Base-by-base conservation (phyloP, 176 grass and related monocot genomes). In the Saccharum officinarum region DNA sequence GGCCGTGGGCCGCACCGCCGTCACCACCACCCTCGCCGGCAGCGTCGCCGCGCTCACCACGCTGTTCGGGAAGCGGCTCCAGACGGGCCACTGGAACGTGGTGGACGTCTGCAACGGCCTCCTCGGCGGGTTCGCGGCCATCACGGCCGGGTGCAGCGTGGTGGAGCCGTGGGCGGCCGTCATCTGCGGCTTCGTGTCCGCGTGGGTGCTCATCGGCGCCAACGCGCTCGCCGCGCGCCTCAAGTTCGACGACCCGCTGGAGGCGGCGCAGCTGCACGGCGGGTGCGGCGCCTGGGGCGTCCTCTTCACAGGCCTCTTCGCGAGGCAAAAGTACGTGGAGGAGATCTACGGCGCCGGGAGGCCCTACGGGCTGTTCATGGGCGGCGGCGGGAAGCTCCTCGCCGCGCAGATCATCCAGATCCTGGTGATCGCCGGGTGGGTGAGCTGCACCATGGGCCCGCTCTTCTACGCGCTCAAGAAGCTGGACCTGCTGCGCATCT, bases 11-110 rank as follows among this genome's bases (percentile, higher is more conserved):
- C 95, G 95, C 80, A 93, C 95, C 20, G 95, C 92, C 80, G 95
- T 95, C 10, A 98, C 95, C 38, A 95, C 95, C 42, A 98, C 95
- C 36, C 91, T 98, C 13, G 87, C 92, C 0, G 95, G 95, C 67
- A 95, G 92, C 91, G 85, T 94, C 28, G 95, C 92, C 4, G 95
- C 91, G 15, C 91, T 98, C 37, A 98, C 95, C 49, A 98, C 95
- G 3, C 92, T 98, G 34, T 98, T 98, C 83, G 92, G 92, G 10
- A 98, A 95, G 80, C 91, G 89, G 15, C 91, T 98, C 22, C 95
- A 95, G 76, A 98, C 95, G 34, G 92, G 92, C 10, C 92, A 98
- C 92, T 98, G 95, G 95, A 98, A 98, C 79, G 92, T 93, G 80
- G 14, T 83, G 36, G 95, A 98, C 82, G 95, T 98, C 62, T 98